Percentiles rank a stretch among this genome's conserved stretches.
Conservation (phyloP, 768 basidiomycete species). For the Lactarius sp. region DNA sequence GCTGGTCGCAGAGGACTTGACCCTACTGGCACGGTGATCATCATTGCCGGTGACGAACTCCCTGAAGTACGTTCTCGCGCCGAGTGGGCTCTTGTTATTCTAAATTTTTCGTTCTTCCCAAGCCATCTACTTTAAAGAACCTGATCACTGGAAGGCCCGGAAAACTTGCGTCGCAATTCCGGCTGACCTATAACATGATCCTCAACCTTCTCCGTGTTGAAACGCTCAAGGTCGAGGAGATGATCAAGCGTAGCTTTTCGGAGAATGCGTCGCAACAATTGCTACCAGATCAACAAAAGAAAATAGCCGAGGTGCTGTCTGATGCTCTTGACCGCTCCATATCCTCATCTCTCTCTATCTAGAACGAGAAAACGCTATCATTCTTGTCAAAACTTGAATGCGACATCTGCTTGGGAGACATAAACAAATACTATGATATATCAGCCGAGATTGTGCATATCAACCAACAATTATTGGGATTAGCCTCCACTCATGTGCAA, state of each 20-base stretch:
- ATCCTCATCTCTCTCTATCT: slow-evolving; percentile 12
- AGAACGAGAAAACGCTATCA: slow-evolving; percentile 71
- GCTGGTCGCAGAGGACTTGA: slow-evolving; percentile 96
- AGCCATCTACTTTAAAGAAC: slow-evolving; percentile 70
- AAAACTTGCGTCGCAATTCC: slow-evolving; percentile 92
- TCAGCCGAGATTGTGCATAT: slow-evolving; percentile 54
- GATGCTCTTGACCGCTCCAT: slow-evolving; percentile 24
- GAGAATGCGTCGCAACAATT: slow-evolving; percentile 93
- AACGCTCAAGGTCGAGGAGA: slow-evolving; percentile 93
- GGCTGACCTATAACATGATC: slow-evolving; percentile 99
- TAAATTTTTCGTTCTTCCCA: slow-evolving; percentile 8
- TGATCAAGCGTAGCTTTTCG: slow-evolving; percentile 99
- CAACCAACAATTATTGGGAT: slow-evolving; percentile 58
- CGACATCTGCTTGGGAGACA: slow-evolving; percentile 62
- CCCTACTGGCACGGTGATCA: slow-evolving; percentile 91
- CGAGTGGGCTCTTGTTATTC: not conserved
- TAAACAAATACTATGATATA: slow-evolving; percentile 71
- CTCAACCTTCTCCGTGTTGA: slow-evolving; percentile 94
- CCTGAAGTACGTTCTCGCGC: slow-evolving; percentile 63
- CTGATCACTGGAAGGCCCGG: slow-evolving; percentile 96
- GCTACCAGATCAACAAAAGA: slow-evolving; percentile 88
- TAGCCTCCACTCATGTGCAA: slow-evolving; percentile 55
- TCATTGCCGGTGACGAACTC: slow-evolving; percentile 74
- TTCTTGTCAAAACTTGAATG: slow-evolving; percentile 63
- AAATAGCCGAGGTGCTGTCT: slow-evolving; percentile 64